phyloP scores from a whole-genome alignment of 345 rosid species.

The Aquilaria sinensis region DNA sequence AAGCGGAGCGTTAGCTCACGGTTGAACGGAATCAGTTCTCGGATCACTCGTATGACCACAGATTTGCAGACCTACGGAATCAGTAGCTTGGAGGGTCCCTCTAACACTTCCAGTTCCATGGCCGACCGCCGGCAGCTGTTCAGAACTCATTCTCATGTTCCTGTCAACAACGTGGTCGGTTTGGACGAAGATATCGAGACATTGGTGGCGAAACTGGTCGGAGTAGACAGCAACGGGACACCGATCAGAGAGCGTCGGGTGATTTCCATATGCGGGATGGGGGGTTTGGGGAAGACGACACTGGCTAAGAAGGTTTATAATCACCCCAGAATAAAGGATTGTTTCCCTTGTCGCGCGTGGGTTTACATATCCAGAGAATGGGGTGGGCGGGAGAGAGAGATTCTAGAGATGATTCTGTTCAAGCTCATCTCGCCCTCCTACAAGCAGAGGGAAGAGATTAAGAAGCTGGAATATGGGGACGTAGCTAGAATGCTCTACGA shows the following conservation, averaged over 20 bases:
- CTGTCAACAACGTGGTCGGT: background rate
- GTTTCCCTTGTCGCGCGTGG: constrained; percentile 16
- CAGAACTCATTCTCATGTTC: background rate
- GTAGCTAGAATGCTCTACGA: constrained; percentile 5
- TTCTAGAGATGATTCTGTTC: constrained; percentile 8
- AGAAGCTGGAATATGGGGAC: constrained; percentile 12
- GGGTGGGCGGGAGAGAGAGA: constrained; percentile 10
- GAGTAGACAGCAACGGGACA: background rate
- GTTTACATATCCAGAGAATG: constrained; percentile 13
- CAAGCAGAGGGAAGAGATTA: constrained; percentile 3
- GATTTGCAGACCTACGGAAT: background rate
- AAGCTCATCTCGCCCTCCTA: background rate
- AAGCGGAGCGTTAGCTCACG: background rate
- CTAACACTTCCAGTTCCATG: background rate
- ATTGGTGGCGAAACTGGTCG: background rate
- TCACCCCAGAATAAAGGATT: constrained; percentile 7
- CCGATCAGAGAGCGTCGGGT: background rate
- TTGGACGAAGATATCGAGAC: background rate
- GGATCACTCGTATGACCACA: background rate
- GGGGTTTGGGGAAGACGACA: constrained; percentile 18
- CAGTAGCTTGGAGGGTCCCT: background rate
- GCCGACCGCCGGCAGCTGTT: background rate
- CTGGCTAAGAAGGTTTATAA: constrained; percentile 15
- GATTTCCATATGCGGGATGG: constrained; percentile 14
- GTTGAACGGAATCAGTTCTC: background rate